Base-by-base conservation (phyloP, 2,329 filamentous ascomycete species). In the Cladophialophora bantiana region DNA sequence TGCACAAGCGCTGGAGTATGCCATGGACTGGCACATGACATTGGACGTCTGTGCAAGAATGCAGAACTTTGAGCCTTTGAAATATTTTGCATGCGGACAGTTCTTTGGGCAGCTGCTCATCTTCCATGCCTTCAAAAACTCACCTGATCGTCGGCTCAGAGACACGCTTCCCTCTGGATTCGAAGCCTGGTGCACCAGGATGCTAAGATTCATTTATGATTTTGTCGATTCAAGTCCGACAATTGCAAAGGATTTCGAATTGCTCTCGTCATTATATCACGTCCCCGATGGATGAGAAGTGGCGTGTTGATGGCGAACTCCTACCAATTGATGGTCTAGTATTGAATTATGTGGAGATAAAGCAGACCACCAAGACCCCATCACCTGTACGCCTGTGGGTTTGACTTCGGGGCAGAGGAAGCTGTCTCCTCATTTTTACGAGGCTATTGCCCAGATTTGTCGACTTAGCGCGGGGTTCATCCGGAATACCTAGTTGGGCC, bases 71-170 rank as follows among this genome's bases (percentile, higher is more conserved):
- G 79, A 80, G 53, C 79, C 79, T 18, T 77, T 81, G 18, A 78
- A 75, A 53, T 81, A 5, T 79, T 81, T 72, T 79, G 78, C 59
- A 76, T 78, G 18, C 74, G 80, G 78, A 77, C 73, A 68, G 76
- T 71, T 81, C 70, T 81, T 81, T 66, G 79, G 79, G 20, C 79
- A 81, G 67, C 73, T 80, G 32, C 75, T 81, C 36, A 74, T 81
- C 31, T 80, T 80, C 67, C 77, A 80, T 64, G 79, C 78, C 59
- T 78, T 80, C 57, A 75, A 78, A 2, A 75, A 79, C 52, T 80
- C 78, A 3, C 72, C 77, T 0, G 75, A 78, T 65, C 35, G 72
- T 0, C 75, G 77, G 7, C 68, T 81, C 3, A 74, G 78, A 2
- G 74, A 76, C 26, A 76, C 75, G 0, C 67, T 81, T 6, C 78